A percentile compares a stretch with the other conserved stretches of the same genome.
These are phyloP conservation scores for Phytopythium kandeliae DNA, from an alignment of 352 stramenopile species.

Conservation along the genomic window DNA sequence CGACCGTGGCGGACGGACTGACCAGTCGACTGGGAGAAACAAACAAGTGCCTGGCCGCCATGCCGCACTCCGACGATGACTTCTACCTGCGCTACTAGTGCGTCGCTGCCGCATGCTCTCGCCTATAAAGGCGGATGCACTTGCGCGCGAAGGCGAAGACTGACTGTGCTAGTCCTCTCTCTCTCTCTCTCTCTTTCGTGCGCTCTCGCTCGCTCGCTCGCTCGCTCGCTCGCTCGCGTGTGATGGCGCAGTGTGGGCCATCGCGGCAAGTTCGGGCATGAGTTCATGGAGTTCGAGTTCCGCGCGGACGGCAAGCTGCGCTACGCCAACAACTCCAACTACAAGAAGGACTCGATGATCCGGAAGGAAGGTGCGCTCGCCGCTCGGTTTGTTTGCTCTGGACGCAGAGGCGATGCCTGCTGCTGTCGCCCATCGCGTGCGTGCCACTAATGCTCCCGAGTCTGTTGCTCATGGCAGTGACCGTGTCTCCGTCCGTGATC, in stretches of 20 bases:
- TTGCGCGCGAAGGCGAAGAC: not conserved
- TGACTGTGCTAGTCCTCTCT: not conserved
- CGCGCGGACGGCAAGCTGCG: constrained; percentile 86
- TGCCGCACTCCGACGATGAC: constrained; percentile 58
- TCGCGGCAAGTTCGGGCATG: constrained; percentile 94
- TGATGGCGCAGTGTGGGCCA: constrained; percentile 84
- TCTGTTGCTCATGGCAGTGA: constrained; percentile 47
- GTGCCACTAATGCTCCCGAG: not conserved
- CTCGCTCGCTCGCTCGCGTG: not conserved
- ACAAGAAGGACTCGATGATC: constrained; percentile 97
- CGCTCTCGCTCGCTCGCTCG: too few relatives aligned
- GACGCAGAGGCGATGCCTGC: too few relatives aligned
- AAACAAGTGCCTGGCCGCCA: constrained; percentile 16
- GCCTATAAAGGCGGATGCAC: too few relatives aligned
- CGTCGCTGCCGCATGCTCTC: constrained; percentile 9
- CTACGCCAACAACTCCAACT: constrained; percentile 98
- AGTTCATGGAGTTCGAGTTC: constrained; percentile 98
- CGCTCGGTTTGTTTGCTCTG: too few relatives aligned
- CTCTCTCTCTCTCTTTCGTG: not conserved
- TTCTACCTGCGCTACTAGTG: constrained; percentile 90
- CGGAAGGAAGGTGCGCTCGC: constrained; percentile 88
- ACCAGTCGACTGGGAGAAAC: not conserved
- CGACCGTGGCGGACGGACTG: not conserved
- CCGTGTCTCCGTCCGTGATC: constrained; percentile 87
- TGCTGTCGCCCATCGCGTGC: too few relatives aligned